Percentiles rank a stretch among this genome's conserved stretches.
Conservation (phyloP, 202 grass and related monocot species). For the Zoysia matrella region DNA sequence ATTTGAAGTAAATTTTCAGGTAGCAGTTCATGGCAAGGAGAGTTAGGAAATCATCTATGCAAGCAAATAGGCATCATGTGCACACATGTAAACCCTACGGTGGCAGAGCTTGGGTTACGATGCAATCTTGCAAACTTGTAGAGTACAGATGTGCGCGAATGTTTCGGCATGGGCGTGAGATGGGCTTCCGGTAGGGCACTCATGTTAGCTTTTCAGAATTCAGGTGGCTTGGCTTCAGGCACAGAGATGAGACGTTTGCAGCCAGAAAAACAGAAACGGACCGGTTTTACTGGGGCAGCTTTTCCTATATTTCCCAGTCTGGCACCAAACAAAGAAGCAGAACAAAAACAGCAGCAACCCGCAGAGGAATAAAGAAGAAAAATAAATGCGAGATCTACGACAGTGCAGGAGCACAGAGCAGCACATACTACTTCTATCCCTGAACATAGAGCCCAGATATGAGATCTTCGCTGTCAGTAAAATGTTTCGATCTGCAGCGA, state of each 20-base stretch:
- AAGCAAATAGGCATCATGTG: conserved; percentile 47
- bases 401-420: conserved; percentile 30
- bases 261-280: conserved; percentile 35
- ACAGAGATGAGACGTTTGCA: conserved; percentile 32
- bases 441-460: conserved; percentile 41
- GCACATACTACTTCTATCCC: conserved; percentile 21
- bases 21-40: neutral
- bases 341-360: neutral
- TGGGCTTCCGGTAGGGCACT: conserved; percentile 27
- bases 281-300: too few relatives aligned
- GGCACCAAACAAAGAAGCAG: conserved; percentile 17
- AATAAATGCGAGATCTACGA: conserved; percentile 42
- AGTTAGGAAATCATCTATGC: conserved; percentile 21
- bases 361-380: conserved; percentile 2
- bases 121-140: conserved; percentile 33
- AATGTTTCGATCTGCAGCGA: conserved; percentile 2
- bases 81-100: conserved; percentile 39
- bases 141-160: conserved; percentile 11
- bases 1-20: conserved; percentile 2
- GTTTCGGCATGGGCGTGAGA: conserved; percentile 28
- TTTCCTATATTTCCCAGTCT: conserved; percentile 18
- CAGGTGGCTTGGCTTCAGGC: conserved; percentile 30
- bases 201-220: conserved; percentile 50
- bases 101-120: conserved; percentile 34
- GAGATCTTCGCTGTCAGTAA: conserved; percentile 12